These are phyloP conservation scores for Gossypium davidsonii DNA, from an alignment of 441 rosid species.

Conservation along the genomic window DNA sequence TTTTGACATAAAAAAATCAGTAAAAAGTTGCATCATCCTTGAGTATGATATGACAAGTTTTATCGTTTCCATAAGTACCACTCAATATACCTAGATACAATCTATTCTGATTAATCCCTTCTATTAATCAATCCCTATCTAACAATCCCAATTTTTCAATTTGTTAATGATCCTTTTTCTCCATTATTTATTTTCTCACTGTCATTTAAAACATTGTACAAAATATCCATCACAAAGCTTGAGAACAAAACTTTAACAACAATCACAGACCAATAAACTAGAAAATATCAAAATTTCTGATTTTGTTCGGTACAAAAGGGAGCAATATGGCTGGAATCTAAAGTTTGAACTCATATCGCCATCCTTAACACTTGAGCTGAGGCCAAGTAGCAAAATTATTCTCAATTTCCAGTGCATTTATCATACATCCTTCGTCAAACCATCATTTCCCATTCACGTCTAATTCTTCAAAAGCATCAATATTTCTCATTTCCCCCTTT, in stretches of 20 bases:
- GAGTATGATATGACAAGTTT: not conserved
- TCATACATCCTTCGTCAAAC: not conserved
- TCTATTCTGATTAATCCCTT: not conserved
- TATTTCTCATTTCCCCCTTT: not conserved
- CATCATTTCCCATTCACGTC: not conserved
- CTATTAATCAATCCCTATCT: not conserved
- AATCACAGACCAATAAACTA: not conserved
- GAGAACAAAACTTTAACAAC: not conserved
- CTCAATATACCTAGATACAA: not conserved
- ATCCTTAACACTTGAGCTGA: not conserved
- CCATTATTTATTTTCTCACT: not conserved
- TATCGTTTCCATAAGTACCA: not conserved
- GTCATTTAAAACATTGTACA: not conserved
- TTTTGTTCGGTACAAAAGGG: not conserved
- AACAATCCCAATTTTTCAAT: not conserved
- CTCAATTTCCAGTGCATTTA: not conserved
- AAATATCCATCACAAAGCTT: not conserved
- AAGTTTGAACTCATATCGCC: not conserved
- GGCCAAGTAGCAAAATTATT: not conserved
- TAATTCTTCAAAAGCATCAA: conserved; percentile 9
- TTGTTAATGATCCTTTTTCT: not conserved
- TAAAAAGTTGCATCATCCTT: not conserved
- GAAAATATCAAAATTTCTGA: not conserved
- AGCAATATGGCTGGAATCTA: not conserved
- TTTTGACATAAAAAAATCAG: not conserved